Evolutionary conservation across 352 stramenopile species (phyloP).

Genomic region (Phytopythium aichiense): DNA sequence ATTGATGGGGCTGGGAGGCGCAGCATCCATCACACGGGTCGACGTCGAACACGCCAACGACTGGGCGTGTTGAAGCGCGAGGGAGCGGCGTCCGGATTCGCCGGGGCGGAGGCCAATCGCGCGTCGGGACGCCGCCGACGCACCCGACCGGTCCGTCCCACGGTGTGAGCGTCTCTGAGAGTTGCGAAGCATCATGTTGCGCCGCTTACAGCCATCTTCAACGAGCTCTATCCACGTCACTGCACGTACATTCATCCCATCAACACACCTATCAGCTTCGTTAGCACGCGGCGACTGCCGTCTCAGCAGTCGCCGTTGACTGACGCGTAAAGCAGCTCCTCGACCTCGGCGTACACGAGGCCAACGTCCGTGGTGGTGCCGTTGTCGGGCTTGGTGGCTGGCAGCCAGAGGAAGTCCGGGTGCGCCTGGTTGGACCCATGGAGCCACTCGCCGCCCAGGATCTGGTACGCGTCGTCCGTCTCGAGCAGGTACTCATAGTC

Average conservation of each 20-base stretch:
- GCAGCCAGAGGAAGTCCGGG: slow-evolving; percentile 74
- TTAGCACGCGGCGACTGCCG: neutral
- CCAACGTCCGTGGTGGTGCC: slow-evolving; percentile 34
- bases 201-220: neutral
- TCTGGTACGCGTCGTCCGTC: slow-evolving; percentile 51
- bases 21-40: neutral
- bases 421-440: slow-evolving; percentile 45
- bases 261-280: neutral
- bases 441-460: slow-evolving; percentile 73
- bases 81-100: neutral
- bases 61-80: neutral
- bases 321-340: slow-evolving; percentile 36
- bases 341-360: slow-evolving; percentile 45
- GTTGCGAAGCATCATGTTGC: neutral
- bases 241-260: neutral
- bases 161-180: neutral
- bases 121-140: neutral
- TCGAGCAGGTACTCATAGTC: slow-evolving; percentile 75
- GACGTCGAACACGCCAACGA: neutral
- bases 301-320: slow-evolving; percentile 17
- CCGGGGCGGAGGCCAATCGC: neutral
- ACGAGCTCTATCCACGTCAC: neutral
- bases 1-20: too few relatives aligned
- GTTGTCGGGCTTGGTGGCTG: slow-evolving; percentile 32
- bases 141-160: neutral